These are phyloP conservation scores for Aspergillus avenaceus DNA, from an alignment of 495 filamentous ascomycete genomes.

Conservation along the genomic window DNA sequence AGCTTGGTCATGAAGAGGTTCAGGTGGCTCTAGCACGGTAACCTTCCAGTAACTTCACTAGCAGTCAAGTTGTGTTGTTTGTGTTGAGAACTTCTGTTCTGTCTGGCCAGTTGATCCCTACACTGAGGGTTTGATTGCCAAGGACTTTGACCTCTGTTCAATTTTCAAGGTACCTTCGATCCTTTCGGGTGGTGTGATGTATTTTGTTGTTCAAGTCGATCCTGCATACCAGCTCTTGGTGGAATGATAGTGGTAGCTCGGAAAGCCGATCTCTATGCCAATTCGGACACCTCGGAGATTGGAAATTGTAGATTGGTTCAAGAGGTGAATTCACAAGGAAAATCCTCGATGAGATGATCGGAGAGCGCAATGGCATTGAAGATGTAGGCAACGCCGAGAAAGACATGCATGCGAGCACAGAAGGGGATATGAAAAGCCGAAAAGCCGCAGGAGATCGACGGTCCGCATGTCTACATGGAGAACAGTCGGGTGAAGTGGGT, in stretches of 20 bases:
- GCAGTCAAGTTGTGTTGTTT: conserved; percentile 45
- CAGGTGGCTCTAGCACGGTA: too few relatives aligned
- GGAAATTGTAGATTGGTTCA: conserved; percentile 57
- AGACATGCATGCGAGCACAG: neutral
- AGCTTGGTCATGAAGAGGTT: too few relatives aligned
- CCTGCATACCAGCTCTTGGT: too few relatives aligned
- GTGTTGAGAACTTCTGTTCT: conserved; percentile 32
- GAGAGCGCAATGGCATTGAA: conserved; percentile 8
- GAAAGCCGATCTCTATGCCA: conserved; percentile 65
- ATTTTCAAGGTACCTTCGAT: conserved; percentile 61
- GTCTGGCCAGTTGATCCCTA: conserved; percentile 61
- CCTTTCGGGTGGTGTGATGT: conserved; percentile 63
- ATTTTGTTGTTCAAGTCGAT: conserved; percentile 57
- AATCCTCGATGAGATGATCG: conserved; percentile 62
- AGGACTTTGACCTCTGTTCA: neutral
- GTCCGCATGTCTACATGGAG: neutral
- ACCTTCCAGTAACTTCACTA: conserved; percentile 44
- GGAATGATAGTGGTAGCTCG: too few relatives aligned
- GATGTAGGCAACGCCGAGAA: neutral
- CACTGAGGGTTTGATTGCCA: conserved; percentile 44
- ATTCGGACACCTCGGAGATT: conserved; percentile 63
- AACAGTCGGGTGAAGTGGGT: neutral
- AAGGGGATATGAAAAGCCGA: neutral
- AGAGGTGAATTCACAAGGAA: conserved; percentile 53
- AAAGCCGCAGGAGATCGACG: neutral